Conservation (phyloP, 192 early-diverging fungal species). For the Coemansia sp. region DNA sequence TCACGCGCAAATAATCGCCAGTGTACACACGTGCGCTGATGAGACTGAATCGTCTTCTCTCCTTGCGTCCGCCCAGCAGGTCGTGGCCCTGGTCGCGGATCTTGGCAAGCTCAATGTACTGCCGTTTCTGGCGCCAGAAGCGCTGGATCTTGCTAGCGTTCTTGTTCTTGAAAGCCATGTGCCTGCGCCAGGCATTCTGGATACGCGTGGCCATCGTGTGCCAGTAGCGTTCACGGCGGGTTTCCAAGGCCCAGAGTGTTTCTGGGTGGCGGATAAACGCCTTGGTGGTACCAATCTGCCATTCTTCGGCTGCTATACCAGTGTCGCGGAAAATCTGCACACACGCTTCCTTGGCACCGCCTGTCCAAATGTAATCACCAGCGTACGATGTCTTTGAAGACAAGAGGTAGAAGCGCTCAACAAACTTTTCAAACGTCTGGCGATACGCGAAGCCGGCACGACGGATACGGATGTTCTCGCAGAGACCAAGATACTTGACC, state of each 20-base stretch:
- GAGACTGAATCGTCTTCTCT: constrained; percentile 84
- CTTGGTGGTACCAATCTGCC: constrained; percentile 95
- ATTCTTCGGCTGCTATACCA: constrained; percentile 77
- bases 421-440: constrained; percentile 87
- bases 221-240: constrained; percentile 91
- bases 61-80: constrained; percentile 85
- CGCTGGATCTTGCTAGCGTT: constrained; percentile 71
- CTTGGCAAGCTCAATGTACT: constrained; percentile 82
- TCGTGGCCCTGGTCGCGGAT: constrained; percentile 92
- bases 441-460: constrained; percentile 98
- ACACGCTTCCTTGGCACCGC: constrained; percentile 67
- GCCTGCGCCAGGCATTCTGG: constrained; percentile 82
- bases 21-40: constrained; percentile 76
- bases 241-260: constrained; percentile 87
- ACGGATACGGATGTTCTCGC: constrained; percentile 96
- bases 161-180: constrained; percentile 62
- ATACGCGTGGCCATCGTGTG: constrained; percentile 92
- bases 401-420: constrained; percentile 72
- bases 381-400: constrained; percentile 75
- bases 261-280: constrained; percentile 96
- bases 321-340: constrained; percentile 82
- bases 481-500: constrained; percentile 93
- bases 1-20: constrained; percentile 87
- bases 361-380: constrained; percentile 80
- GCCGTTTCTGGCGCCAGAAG: constrained; percentile 75